Percentiles rank a stretch among this genome's conserved stretches.
Conservation (phyloP, 495 filamentous ascomycete species). For the Rhizodiscina lignyota region DNA sequence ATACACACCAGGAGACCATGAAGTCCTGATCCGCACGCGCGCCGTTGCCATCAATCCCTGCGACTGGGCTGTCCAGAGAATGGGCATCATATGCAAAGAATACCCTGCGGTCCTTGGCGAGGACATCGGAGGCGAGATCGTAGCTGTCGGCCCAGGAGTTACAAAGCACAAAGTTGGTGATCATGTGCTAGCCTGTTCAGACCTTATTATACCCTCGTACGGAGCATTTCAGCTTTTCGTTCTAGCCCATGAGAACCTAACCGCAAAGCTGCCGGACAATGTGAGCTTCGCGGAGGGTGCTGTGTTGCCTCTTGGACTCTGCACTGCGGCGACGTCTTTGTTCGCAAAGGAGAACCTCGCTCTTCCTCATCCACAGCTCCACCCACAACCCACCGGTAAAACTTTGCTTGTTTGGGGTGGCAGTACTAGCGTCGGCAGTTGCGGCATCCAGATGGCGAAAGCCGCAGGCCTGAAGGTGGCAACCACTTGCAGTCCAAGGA, state of each 20-base stretch:
- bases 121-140: constrained; percentile 29
- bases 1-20: constrained; percentile 18
- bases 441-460: not conserved
- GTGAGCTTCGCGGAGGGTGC: constrained; percentile 29
- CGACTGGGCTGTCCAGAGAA: constrained; percentile 21
- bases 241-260: constrained; percentile 17
- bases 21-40: constrained; percentile 22
- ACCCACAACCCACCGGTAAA: not conserved
- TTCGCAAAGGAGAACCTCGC: constrained; percentile 27
- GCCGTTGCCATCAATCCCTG: constrained; percentile 26
- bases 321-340: constrained; percentile 35
- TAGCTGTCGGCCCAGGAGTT: constrained; percentile 22
- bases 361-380: constrained; percentile 17
- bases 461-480: not conserved
- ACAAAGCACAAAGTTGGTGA: constrained; percentile 27
- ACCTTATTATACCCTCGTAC: constrained; percentile 1
- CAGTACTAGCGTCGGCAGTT: not conserved
- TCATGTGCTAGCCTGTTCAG: constrained; percentile 21
- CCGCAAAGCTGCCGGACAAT: constrained; percentile 27
- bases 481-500: not conserved
- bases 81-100: constrained; percentile 16
- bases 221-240: constrained; percentile 34
- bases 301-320: constrained; percentile 36
- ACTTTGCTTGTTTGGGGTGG: not conserved
- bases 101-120: constrained; percentile 26